Base-by-base conservation (phyloP, 2,329 filamentous ascomycete species). In the Hypoxylon rubiginosum region DNA sequence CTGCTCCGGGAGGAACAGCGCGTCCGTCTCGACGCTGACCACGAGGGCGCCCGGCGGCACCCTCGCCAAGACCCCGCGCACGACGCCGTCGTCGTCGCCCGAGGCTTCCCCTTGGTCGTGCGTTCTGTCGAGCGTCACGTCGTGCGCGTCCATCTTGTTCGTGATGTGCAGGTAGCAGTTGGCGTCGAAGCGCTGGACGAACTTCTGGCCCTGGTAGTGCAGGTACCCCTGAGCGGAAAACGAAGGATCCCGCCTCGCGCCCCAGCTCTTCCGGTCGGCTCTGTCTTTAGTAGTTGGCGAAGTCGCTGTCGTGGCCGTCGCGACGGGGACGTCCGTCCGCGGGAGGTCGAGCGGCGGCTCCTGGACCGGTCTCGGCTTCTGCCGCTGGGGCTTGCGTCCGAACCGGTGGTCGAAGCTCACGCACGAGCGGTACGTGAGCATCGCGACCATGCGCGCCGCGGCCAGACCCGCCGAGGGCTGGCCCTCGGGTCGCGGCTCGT, bases 351-450 rank as follows among this genome's bases (percentile, higher is more conserved):
- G 67, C 1, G 65, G 71, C 6, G 70, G 70, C 52, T 70, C 69
- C 46, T 49, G 64, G 36, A 49, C 58, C 11, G 43, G 50, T 28
- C 43, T 36, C 1, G 55, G 55, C 57, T 67, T 62, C 19, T 58
- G 45, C 2, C 86, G 83, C 2, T 89, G 89, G 1, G 85, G 88
- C 70, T 91, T 73, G 48, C 77, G 73, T 9, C 78, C 77, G 63
- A 81, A 81, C 9, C 77, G 72, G 11, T 58, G 58, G 53, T 80
- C 75, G 65, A 81, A 80, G 15, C 77, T 79, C 21, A 66, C 67
- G 11, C 67, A 73, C 8, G 76, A 78, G 1, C 79, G 77, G 61
- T 81, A 80, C 0, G 79, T 80, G 13, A 81, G 71, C 76, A 80
- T 78, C 2, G 78, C 79, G 15, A 78, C 75, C 78, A 80, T 79